Evolutionary conservation across 805 yeast genomes (phyloP).

Genomic region (Kodamaea leandrae): DNA sequence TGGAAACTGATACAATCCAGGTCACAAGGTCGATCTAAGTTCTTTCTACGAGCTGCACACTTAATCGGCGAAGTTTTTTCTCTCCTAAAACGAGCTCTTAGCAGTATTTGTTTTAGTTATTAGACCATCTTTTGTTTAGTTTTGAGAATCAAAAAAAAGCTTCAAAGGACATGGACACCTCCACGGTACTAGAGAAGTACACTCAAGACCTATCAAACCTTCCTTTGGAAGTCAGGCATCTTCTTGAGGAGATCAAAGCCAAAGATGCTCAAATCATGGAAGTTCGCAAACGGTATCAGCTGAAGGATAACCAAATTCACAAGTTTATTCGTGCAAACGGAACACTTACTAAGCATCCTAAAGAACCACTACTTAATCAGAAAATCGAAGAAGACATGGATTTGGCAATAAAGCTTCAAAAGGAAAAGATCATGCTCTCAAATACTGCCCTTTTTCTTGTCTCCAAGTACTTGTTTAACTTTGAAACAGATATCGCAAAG

Average conservation of each 20-base stretch:
- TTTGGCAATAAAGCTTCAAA: slow-evolving; percentile 59
- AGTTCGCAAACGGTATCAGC: slow-evolving; percentile 60
- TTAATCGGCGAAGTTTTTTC: no score
- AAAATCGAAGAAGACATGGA: slow-evolving; percentile 70
- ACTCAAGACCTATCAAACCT: slow-evolving; percentile 72
- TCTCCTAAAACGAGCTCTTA: no score
- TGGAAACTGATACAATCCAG: no score
- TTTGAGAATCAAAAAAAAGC: not conserved
- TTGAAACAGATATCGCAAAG: slow-evolving; percentile 73
- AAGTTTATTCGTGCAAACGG: slow-evolving; percentile 83
- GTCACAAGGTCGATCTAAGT: no score
- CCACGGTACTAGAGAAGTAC: slow-evolving; percentile 54
- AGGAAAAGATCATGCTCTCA: slow-evolving; percentile 74
- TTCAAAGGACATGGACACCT: slow-evolving; percentile 68
- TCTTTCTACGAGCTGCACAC: no score
- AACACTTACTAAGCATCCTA: slow-evolving; percentile 74
- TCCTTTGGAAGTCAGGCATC: slow-evolving; percentile 80
- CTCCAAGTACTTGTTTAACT: slow-evolving; percentile 66
- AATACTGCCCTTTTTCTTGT: slow-evolving; percentile 80
- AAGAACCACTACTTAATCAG: slow-evolving; percentile 64
- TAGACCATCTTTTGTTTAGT: not conserved
- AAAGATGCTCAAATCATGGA: slow-evolving; percentile 69
- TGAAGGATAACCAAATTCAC: slow-evolving; percentile 76
- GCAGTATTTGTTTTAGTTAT: not conserved
- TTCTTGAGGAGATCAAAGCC: slow-evolving; percentile 72